These are phyloP conservation scores for Microbotryomycetes sp. DNA, from an alignment of 1,284 basidiomycete species.

Conservation along the genomic window DNA sequence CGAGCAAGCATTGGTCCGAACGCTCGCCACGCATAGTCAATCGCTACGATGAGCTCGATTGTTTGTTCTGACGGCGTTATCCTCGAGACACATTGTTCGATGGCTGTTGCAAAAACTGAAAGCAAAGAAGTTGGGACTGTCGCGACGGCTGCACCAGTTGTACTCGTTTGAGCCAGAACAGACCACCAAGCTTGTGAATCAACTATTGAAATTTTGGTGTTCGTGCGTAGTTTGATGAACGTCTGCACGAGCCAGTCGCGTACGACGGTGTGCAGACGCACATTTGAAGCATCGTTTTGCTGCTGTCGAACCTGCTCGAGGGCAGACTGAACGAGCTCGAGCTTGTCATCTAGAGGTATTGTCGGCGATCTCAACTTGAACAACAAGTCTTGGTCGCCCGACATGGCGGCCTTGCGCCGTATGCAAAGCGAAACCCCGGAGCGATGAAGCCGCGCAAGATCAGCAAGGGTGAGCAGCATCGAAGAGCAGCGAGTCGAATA, in stretches of 20 bases:
- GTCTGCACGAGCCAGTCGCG: slow-evolving; percentile 27
- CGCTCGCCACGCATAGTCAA: slow-evolving; percentile 5
- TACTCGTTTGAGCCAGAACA: slow-evolving; percentile 5
- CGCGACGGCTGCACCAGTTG: neutral
- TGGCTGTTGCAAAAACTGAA: slow-evolving; percentile 18
- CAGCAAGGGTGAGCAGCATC: too few relatives aligned
- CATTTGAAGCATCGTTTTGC: neutral
- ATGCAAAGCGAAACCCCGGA: too few relatives aligned
- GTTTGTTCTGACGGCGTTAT: neutral
- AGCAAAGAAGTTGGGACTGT: slow-evolving; percentile 5
- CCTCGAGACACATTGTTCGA: neutral
- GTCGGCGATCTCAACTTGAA: slow-evolving; percentile 22
- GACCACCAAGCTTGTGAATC: slow-evolving; percentile 8
- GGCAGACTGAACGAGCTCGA: slow-evolving; percentile 7
- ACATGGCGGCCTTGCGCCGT: neutral
- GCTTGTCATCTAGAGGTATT: slow-evolving; percentile 21
- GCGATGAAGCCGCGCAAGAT: too few relatives aligned
- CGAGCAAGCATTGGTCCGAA: slow-evolving; percentile 12
- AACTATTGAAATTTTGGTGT: neutral
- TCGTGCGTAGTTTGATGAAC: neutral
- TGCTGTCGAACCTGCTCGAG: slow-evolving; percentile 3
- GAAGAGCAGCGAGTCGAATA: too few relatives aligned
- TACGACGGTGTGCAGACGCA: slow-evolving; percentile 6
- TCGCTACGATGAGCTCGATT: slow-evolving; percentile 1
- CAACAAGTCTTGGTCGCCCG: slow-evolving; percentile 21